Evolutionary conservation across 2,329 filamentous ascomycete genomes (phyloP).

Genomic region (Aspergillus amoenus): DNA sequence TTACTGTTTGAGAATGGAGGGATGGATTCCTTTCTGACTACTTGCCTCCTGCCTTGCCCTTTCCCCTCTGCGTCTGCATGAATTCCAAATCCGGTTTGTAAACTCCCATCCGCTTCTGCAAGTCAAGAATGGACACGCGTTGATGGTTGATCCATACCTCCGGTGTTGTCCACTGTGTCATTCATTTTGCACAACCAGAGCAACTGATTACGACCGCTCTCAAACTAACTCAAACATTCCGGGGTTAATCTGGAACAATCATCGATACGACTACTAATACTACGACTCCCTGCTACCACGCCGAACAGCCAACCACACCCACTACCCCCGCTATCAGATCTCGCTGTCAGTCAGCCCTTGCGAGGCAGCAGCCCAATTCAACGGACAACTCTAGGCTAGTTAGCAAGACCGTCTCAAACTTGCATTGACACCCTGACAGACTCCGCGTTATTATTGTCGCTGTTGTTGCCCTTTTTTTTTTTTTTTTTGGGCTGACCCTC

Average conservation of each 20-base stretch:
- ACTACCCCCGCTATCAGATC: slow-evolving; percentile 5
- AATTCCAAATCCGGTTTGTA: not conserved
- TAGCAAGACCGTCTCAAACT: slow-evolving; percentile 2
- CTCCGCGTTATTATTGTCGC: not conserved
- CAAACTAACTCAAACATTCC: not conserved
- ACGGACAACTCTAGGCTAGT: not conserved
- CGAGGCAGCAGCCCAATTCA: not conserved
- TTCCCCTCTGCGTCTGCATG: slow-evolving; percentile 2
- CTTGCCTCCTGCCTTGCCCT: not conserved
- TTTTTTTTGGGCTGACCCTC: not conserved
- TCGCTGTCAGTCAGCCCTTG: not conserved
- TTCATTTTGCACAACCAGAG: slow-evolving; percentile 10
- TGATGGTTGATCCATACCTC: slow-evolving; percentile 24
- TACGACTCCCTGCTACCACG: slow-evolving; percentile 12
- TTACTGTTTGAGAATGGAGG: slow-evolving; percentile 11
- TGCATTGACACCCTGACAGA: not conserved
- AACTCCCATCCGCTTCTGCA: not conserved
- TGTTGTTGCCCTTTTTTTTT: slow-evolving; percentile 2
- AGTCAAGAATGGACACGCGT: slow-evolving; percentile 21
- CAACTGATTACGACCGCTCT: not conserved
- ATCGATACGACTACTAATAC: slow-evolving; percentile 9
- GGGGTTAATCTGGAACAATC: not conserved
- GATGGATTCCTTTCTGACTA: slow-evolving; percentile 4
- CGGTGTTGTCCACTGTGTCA: slow-evolving; percentile 9
- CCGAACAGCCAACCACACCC: not conserved